Evolutionary conservation across 768 basidiomycete species (phyloP), one percentile per base, ranked within the genome.

Genomic region (Fomitopsis pulvina): DNA sequence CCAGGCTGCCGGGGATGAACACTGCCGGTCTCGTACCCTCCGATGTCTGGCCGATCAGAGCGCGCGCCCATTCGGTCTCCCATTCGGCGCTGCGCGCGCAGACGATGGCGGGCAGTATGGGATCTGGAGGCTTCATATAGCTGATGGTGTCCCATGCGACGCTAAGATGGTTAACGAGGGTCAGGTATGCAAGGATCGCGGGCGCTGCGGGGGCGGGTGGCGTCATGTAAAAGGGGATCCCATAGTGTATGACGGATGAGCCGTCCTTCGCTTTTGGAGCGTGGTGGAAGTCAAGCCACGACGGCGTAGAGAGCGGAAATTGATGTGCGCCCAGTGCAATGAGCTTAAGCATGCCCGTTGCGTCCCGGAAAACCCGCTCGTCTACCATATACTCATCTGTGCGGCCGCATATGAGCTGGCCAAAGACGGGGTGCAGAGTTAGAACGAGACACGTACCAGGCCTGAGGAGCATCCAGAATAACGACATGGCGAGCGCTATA

Each of bases 391-490:
- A 78, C 4, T 77, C 74, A 47, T 71, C 84, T 86, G 37, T n/a
- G 27, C 18, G 41, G 20, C 22, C 4, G 4, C 25, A 12, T 9
- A 9, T 42, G 3, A 27, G 41, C 25, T 25, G n/a, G 29, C 25
- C 7, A 9, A 21, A 7, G 41, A 9, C 3, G 41, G 10, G 10
- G 7, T 7, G 21, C 22, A 24, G 22, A n/a, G 16, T 11, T 4
- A 11, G 25, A n/a, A 27, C 3, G 16, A 9, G 21, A 24, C 26
- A 67, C 81, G 56, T 54, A 84, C 87, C 77, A 51, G 78, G 76
- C 21, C 69, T 71, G 14, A 88, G 62, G 30, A 89, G 65, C 55
- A 86, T 79, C 86, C 87, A 91, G 57, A 86, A 78, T 16, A 90
- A 60, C 87, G 86, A 91, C 78, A 88, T 83, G 2, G 80, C 84